phyloP scores from a whole-genome alignment of 108 stramenopile species.

The Bacterosira constricta region DNA sequence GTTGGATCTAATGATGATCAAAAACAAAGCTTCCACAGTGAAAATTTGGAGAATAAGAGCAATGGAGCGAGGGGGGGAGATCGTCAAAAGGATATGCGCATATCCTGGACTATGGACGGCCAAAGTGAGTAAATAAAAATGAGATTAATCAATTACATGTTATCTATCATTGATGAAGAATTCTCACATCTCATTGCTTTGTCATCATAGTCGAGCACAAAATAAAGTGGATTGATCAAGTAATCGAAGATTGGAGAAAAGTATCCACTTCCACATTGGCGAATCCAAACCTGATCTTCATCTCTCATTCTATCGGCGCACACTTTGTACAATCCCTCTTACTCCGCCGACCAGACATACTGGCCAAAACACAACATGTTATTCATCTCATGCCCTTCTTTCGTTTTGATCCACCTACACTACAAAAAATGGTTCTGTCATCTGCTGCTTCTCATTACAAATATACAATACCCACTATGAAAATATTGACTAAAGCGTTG shows the following conservation, averaged over 20 bases:
- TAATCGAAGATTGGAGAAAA: conserved; percentile 29
- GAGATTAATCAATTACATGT: neutral
- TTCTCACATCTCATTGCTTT: neutral
- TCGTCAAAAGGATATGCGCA: conserved; percentile 13
- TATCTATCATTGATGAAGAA: neutral
- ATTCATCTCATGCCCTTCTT: conserved; percentile 82
- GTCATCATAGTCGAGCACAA: conserved; percentile 60
- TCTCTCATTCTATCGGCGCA: conserved; percentile 83
- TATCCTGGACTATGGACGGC: conserved; percentile 79
- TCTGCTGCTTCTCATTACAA: conserved; percentile 38
- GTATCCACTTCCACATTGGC: neutral
- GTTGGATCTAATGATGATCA: conserved; percentile 28
- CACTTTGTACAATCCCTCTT: conserved; percentile 70
- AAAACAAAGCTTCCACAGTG: neutral
- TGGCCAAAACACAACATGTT: conserved; percentile 50
- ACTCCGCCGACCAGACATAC: conserved; percentile 58
- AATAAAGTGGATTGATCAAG: conserved; percentile 63
- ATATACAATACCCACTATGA: conserved; percentile 40
- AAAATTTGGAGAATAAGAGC: conserved; percentile 1
- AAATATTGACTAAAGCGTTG: conserved; percentile 12
- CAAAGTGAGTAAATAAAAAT: conserved; percentile 46
- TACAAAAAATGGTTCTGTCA: conserved; percentile 39
- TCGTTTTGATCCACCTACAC: conserved; percentile 55
- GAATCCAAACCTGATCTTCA: conserved; percentile 61
- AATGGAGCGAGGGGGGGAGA: neutral